Conservation (phyloP, 352 stramenopile species). For the Phytophthora gonapodyides region DNA sequence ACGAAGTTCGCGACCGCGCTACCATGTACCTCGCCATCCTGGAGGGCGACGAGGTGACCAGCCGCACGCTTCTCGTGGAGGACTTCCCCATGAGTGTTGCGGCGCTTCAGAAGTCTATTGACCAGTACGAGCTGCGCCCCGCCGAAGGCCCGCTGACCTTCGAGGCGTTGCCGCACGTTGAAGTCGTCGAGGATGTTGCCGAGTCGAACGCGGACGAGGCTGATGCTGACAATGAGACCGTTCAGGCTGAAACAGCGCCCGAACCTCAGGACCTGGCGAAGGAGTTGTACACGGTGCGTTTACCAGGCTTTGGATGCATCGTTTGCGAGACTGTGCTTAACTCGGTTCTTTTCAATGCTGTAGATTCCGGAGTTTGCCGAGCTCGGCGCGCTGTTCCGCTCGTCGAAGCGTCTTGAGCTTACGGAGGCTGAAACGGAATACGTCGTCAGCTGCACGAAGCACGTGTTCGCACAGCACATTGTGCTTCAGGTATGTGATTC, state of each 20-base stretch:
- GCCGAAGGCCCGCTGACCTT: constrained; percentile 82
- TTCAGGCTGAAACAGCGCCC: constrained; percentile 37
- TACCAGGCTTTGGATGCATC: constrained; percentile 2
- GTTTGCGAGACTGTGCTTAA: constrained; percentile 1
- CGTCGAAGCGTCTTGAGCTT: constrained; percentile 88
- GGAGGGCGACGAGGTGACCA: constrained; percentile 59
- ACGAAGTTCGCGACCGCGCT: constrained; percentile 95
- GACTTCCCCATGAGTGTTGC: constrained; percentile 79
- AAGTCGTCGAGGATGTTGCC: constrained; percentile 59
- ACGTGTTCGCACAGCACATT: constrained; percentile 97
- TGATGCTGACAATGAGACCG: constrained; percentile 34
- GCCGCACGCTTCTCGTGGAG: constrained; percentile 64
- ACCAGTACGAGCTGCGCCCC: constrained; percentile 85
- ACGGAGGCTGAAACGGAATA: constrained; percentile 99
- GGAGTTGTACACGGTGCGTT: constrained; percentile 92
- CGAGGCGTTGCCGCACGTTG: constrained; percentile 81
- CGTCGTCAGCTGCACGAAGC: constrained; percentile 96
- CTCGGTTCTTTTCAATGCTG: constrained; percentile 4
- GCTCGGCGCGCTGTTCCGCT: constrained; percentile 94
- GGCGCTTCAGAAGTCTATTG: constrained; percentile 85
- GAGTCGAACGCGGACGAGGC: constrained; percentile 38
- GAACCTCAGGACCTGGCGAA: constrained; percentile 84
- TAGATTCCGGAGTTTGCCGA: constrained; percentile 95
- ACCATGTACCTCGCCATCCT: constrained; percentile 89
- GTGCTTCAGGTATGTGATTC: constrained; percentile 76